Base-by-base conservation (phyloP, 768 basidiomycete genomes). In the Candolleomyces aberdarensis region DNA sequence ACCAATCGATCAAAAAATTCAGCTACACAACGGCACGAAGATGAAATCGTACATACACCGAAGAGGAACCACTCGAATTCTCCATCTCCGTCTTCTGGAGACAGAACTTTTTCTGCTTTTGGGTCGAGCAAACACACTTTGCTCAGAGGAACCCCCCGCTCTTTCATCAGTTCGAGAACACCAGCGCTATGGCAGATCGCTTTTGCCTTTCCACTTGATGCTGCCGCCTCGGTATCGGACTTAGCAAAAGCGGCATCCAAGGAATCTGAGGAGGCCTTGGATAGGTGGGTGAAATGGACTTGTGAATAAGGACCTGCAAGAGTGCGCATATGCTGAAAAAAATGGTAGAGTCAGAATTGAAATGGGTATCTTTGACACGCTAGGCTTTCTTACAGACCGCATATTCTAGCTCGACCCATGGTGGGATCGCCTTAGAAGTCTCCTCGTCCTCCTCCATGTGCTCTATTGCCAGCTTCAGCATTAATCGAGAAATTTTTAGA, bases 401-500 rank as follows among this genome's bases (percentile, higher is more conserved):
- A 71, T 96, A 98, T 80, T 98, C 96, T 51, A 98, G 84, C 66
- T 89, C 84, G 36, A 98, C 96, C 96, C 96, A 98, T 14, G 84
- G 85, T 20, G 91, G 91, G 46, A 93, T 83, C 3, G 89, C 80
- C 65, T 82, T 84, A 0, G 85, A 78, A 0, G 83, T 83, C 14
- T 83, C 79, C 62, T 95, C 95, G 70, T 98, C 96, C 54, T 95
- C 93, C 71, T 98, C 96, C 90, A 98, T 94, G 70, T 96, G 94
- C 65, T 96, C 94, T 93, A 68, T 51, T 1, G 15, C 3, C 46
- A 20, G 17, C 32, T 54, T 54, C 32, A 56, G 14, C n/a, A 15
- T 36, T 36, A 4, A 11, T 46, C 15, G 8, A 46, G 19, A 5
- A 26, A 17, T 13, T 9, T 29, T 19, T 8, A 2, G 13, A 17